Evolutionary conservation across 495 filamentous ascomycete genomes (phyloP).

Genomic region (Trichoderma gamsii): DNA sequence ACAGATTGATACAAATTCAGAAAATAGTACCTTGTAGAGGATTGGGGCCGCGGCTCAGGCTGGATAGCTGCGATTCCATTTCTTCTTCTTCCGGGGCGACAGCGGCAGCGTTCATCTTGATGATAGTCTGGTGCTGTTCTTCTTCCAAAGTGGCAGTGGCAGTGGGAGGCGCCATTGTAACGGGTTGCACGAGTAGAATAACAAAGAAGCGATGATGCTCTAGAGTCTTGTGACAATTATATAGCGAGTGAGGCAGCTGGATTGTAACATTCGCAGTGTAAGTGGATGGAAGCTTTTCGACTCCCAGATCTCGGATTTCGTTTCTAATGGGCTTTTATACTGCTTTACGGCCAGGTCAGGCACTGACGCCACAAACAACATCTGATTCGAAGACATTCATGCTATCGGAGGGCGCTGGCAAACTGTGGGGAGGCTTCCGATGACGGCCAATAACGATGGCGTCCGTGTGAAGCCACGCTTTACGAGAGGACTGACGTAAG

Average conservation of each 20-base stretch:
- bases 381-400: not conserved
- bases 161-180: slow-evolving; percentile 6
- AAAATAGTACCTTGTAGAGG: slow-evolving; percentile 11
- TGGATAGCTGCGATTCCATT: not conserved
- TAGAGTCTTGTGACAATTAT: not conserved
- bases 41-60: slow-evolving; percentile 11
- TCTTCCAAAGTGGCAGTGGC: slow-evolving; percentile 8
- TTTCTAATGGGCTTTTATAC: too few relatives aligned
- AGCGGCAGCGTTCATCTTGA: slow-evolving; percentile 2
- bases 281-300: too few relatives aligned
- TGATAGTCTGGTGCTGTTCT: not conserved
- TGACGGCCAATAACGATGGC: not conserved
- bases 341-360: too few relatives aligned
- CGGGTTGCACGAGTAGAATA: not conserved
- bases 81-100: not conserved
- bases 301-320: too few relatives aligned
- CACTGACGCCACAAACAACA: not conserved
- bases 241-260: too few relatives aligned
- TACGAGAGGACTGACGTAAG: not conserved
- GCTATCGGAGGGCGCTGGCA: not conserved
- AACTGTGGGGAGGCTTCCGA: not conserved
- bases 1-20: not conserved
- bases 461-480: not conserved
- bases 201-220: not conserved
- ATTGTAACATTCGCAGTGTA: too few relatives aligned